phyloP scores from a whole-genome alignment of 2,329 filamentous ascomycete species.

The Aspergillus chevalieri region DNA sequence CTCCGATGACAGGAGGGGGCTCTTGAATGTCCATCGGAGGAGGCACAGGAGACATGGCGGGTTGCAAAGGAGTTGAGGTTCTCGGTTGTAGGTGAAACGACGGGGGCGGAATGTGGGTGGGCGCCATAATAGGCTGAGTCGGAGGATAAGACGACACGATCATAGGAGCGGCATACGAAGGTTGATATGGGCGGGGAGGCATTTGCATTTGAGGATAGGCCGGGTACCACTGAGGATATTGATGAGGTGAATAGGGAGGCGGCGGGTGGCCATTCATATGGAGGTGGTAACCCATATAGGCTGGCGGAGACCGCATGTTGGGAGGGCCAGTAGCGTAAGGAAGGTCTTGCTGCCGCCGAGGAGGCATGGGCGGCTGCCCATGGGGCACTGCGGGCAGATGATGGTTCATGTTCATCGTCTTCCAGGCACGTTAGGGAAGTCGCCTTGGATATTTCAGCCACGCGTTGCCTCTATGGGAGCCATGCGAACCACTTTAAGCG shows the following conservation, averaged over 20 bases:
- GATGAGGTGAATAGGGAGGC: conserved; percentile 40
- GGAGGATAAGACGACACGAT: conserved; percentile 41
- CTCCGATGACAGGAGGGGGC: conserved; percentile 15
- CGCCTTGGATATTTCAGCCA: conserved; percentile 32
- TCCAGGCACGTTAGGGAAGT: conserved; percentile 23
- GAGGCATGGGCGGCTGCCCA: conserved; percentile 47
- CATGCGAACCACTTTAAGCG: conserved; percentile 27
- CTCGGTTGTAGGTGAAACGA: conserved; percentile 32
- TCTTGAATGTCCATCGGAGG: conserved; percentile 25
- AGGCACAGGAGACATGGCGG: conserved; percentile 29
- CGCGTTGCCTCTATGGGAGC: conserved; percentile 36
- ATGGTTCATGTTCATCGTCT: conserved; percentile 44
- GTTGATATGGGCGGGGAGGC: conserved; percentile 35
- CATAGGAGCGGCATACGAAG: conserved; percentile 34
- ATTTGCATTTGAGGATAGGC: conserved; percentile 37
- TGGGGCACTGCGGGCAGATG: conserved; percentile 40
- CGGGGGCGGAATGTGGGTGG: conserved; percentile 30
- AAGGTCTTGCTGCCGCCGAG: conserved; percentile 42
- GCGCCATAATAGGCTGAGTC: conserved; percentile 35
- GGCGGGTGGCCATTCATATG: conserved; percentile 51
- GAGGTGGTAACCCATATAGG: conserved; percentile 53
- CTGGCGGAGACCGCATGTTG: conserved; percentile 53
- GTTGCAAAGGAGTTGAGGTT: conserved; percentile 32
- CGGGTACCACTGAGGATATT: conserved; percentile 43
- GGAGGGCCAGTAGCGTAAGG: conserved; percentile 39